Conservation (phyloP, 176 grass and related monocot species). For the Puya raimondii region DNA sequence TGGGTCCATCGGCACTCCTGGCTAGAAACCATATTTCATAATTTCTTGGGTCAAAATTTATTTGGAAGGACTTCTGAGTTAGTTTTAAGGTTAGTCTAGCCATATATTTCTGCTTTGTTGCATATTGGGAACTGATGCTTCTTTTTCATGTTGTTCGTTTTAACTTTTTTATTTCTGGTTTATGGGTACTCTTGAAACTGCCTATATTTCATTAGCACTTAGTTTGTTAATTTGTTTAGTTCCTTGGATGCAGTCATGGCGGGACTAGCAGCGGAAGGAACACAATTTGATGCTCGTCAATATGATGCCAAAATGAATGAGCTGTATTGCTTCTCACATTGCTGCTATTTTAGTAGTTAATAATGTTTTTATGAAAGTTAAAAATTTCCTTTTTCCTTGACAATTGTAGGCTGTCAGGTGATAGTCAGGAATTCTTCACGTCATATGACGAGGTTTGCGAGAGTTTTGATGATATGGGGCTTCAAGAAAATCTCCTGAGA, state of each 20-base stretch:
- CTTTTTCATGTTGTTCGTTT: too few relatives aligned
- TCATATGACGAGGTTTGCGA: slow-evolving; percentile 10
- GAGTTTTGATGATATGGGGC: slow-evolving; percentile 9
- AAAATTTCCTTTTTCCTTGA: background rate
- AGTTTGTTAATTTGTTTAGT: background rate
- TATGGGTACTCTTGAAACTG: background rate
- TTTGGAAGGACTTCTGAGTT: too few relatives aligned
- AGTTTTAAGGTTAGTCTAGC: too few relatives aligned
- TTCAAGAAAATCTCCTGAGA: slow-evolving; percentile 10
- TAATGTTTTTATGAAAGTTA: too few relatives aligned
- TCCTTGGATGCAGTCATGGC: slow-evolving; percentile 2
- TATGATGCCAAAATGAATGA: slow-evolving; percentile 8
- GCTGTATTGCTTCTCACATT: slow-evolving; percentile 3
- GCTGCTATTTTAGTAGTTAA: background rate
- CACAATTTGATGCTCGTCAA: slow-evolving; percentile 12
- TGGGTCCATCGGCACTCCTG: too few relatives aligned
- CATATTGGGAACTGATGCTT: too few relatives aligned
- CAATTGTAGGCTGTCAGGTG: background rate
- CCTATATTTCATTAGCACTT: background rate
- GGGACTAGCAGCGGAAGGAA: background rate
- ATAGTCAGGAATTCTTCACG: slow-evolving; percentile 11
- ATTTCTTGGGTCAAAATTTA: too few relatives aligned
- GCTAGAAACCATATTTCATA: too few relatives aligned
- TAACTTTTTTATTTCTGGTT: too few relatives aligned
- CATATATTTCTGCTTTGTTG: too few relatives aligned